Base-by-base conservation (phyloP, 495 filamentous ascomycete genomes). In the Xylaria cubensis region DNA sequence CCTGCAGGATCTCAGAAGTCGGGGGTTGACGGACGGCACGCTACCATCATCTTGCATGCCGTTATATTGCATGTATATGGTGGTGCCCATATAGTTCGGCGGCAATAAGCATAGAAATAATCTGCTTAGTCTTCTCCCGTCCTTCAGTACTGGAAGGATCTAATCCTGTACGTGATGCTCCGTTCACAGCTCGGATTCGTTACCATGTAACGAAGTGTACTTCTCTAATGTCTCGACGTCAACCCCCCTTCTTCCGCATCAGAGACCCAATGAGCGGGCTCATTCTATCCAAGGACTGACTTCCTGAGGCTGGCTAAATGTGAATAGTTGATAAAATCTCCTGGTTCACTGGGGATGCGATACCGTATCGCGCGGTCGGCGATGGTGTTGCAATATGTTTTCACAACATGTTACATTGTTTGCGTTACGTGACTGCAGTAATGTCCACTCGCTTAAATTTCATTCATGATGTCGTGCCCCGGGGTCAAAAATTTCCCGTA, bases 1-100 rank as follows among this genome's bases (percentile, higher is more conserved):
- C 70, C 70, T 67, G 70, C 70, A 72, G 62, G 50, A 67, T 59
- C 61, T 71, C 32, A n/a, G 36, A 65, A 65, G 53, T 58, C 48
- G 36, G 69, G 36, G 69, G 65, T 67, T 34, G 46, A 64, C 59
- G 67, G 41, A 62, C 32, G 58, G 58, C 58, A 51, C 39, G 17
- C 42, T 46, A 63, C 39, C 68, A 70, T 70, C 68, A 63, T 63
- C 56, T 63, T 51, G 68, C 58, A 70, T 70, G 56, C 58, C 44
- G 29, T 42, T 62, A 50, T 48, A 62, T 53, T 70, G 44, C 58
- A 50, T 70, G 51, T 53, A 69, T 61, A 59, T 24, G 67, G 67
- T 41, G 51, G 34, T 59, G 67, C 7, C 41, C 15, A 61, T 24
- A 67, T n/a, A 56, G 26, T 56, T 32, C 36, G 36, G 34, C 21